Evolutionary conservation across 2,329 filamentous ascomycete species (phyloP).

Genomic region (Cercospora sp.): DNA sequence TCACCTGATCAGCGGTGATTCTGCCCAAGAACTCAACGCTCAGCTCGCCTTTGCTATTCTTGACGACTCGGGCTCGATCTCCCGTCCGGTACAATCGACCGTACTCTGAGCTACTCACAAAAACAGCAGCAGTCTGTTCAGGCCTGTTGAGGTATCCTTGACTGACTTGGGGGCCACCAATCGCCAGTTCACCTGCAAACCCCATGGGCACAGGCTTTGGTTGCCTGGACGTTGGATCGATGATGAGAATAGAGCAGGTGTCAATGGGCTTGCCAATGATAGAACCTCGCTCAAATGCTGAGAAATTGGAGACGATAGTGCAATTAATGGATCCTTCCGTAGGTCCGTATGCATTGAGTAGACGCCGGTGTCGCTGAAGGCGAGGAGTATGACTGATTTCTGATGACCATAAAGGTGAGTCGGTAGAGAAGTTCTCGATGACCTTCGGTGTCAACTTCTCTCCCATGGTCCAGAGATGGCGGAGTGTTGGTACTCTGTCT

Average conservation of each 20-base stretch:
- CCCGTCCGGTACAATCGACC: neutral
- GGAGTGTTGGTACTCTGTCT: constrained; percentile 15
- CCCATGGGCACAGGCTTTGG: neutral
- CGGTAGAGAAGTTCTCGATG: constrained; percentile 21
- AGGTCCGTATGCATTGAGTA: constrained; percentile 26
- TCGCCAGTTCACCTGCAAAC: neutral
- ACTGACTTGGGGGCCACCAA: neutral
- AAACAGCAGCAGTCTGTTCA: neutral
- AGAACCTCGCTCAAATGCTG: neutral
- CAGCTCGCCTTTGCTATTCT: neutral
- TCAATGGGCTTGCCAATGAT: neutral
- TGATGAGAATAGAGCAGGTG: neutral
- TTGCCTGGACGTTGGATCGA: neutral
- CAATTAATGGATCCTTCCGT: constrained; percentile 25
- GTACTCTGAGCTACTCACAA: neutral
- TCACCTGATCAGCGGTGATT: constrained; percentile 57
- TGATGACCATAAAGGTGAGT: constrained; percentile 9
- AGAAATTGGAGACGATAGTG: constrained; percentile 1
- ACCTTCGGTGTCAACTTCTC: constrained; percentile 22
- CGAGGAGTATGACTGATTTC: constrained; percentile 10
- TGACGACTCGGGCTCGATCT: neutral
- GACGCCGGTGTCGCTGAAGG: constrained; percentile 12
- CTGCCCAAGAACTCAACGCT: constrained; percentile 21
- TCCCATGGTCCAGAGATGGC: constrained; percentile 24
- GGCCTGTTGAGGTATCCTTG: neutral